A percentile compares a stretch with the other conserved stretches of the same genome.
phyloP scores from a whole-genome alignment of 2,329 filamentous ascomycete species.

The Alternaria postmessia region DNA sequence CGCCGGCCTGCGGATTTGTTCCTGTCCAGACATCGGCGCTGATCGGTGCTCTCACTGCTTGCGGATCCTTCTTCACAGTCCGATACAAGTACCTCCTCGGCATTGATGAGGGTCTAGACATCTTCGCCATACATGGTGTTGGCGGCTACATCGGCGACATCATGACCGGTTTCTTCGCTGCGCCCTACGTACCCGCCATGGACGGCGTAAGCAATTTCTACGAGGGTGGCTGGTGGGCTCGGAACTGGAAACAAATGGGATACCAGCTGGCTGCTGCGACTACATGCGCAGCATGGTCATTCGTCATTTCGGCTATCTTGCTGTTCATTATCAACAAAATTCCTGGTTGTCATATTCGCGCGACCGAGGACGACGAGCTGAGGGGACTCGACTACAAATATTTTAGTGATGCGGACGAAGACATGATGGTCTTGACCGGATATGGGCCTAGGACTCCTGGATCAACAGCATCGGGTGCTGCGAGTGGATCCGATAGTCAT shows the following conservation, averaged over 20 bases:
- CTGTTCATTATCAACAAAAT: conserved; percentile 66
- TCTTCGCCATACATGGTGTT: conserved; percentile 67
- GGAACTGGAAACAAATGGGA: conserved; percentile 64
- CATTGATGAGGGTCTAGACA: conserved; percentile 67
- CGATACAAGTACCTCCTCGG: conserved; percentile 60
- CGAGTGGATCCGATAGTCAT: conserved; percentile 28
- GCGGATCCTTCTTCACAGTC: conserved; percentile 57
- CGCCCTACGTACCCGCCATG: conserved; percentile 58
- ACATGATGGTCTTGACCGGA: conserved; percentile 34
- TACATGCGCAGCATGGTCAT: conserved; percentile 64
- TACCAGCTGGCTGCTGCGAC: conserved; percentile 66
- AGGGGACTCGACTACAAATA: conserved; percentile 63
- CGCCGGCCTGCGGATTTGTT: conserved; percentile 64
- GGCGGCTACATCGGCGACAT: conserved; percentile 67
- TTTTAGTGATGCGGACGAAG: conserved; percentile 49
- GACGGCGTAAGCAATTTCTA: conserved; percentile 60
- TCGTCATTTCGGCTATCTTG: conserved; percentile 61
- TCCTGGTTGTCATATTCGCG: conserved; percentile 64
- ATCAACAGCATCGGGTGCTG: conserved; percentile 10
- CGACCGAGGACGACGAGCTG: conserved; percentile 64
- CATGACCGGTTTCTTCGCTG: conserved; percentile 66
- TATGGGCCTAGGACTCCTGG: conserved; percentile 25
- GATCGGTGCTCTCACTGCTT: conserved; percentile 62
- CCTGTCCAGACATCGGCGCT: conserved; percentile 61
- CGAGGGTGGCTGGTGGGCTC: conserved; percentile 61